Evolutionary conservation across 2,329 filamentous ascomycete genomes (phyloP).

Genomic region (Botrytis hyacinthi): DNA sequence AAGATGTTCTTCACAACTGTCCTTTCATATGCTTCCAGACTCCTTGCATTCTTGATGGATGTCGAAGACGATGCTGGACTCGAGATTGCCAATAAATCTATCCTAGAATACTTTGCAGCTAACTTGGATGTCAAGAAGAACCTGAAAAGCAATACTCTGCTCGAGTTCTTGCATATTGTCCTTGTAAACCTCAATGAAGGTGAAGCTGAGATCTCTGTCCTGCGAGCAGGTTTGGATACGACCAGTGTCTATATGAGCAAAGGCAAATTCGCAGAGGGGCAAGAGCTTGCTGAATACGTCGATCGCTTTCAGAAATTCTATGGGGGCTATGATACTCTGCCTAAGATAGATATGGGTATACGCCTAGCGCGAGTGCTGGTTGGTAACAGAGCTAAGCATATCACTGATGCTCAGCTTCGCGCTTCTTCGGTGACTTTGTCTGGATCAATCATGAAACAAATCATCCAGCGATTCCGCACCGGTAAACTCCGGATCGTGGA

Average conservation of each 20-base stretch:
- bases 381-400: constrained; percentile 42
- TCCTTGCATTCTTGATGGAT: constrained; percentile 37
- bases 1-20: constrained; percentile 43
- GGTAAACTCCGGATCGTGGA: constrained; percentile 46
- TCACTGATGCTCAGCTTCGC: constrained; percentile 38
- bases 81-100: constrained; percentile 36
- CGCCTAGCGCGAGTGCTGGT: constrained; percentile 47
- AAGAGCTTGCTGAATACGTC: constrained; percentile 45
- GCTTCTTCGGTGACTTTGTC: constrained; percentile 42
- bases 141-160: constrained; percentile 34
- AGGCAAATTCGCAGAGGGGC: constrained; percentile 43
- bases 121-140: constrained; percentile 38
- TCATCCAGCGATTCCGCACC: constrained; percentile 45
- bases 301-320: constrained; percentile 46
- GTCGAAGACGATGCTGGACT: constrained; percentile 43
- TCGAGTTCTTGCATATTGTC: constrained; percentile 28
- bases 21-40: constrained; percentile 35
- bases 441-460: constrained; percentile 42
- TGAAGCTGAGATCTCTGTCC: constrained; percentile 42
- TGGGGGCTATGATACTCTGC: constrained; percentile 43
- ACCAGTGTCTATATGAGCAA: constrained; percentile 40
- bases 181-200: constrained; percentile 32
- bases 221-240: constrained; percentile 40
- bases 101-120: constrained; percentile 40
- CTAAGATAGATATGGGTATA: constrained; percentile 46